Evolutionary conservation across 2,329 filamentous ascomycete genomes (phyloP).

Genomic region (Talaromyces sp.): DNA sequence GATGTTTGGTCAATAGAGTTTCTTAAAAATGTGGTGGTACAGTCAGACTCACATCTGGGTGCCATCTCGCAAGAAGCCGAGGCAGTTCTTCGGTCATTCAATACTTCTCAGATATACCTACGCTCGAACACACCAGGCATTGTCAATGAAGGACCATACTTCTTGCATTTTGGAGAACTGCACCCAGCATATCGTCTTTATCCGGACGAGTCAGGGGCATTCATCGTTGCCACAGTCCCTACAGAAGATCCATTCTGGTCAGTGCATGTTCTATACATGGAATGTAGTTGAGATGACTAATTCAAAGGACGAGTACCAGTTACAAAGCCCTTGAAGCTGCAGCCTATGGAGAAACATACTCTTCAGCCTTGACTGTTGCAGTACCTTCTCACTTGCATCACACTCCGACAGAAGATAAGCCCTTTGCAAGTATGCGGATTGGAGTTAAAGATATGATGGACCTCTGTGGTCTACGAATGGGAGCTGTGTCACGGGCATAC

Average conservation of each 20-base stretch:
- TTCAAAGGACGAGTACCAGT: not conserved
- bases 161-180: not conserved
- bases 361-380: not conserved
- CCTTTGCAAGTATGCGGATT: not conserved
- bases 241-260: not conserved
- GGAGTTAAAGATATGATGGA: not conserved
- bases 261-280: not conserved
- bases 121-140: not conserved
- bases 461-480: not conserved
- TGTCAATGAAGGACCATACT: not conserved
- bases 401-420: not conserved
- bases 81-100: not conserved
- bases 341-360: not conserved
- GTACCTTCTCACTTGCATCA: not conserved
- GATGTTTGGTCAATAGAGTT: not conserved
- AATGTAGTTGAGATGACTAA: not conserved
- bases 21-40: not conserved
- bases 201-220: not conserved
- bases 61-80: not conserved
- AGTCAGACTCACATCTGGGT: not conserved
- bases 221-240: not conserved
- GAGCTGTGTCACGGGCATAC: not conserved
- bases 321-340: not conserved
- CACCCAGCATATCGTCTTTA: not conserved
- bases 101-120: not conserved